These are phyloP conservation scores for Mortierella claussenii DNA, from an alignment of 192 early-diverging fungal genomes.

Conservation along the genomic window DNA sequence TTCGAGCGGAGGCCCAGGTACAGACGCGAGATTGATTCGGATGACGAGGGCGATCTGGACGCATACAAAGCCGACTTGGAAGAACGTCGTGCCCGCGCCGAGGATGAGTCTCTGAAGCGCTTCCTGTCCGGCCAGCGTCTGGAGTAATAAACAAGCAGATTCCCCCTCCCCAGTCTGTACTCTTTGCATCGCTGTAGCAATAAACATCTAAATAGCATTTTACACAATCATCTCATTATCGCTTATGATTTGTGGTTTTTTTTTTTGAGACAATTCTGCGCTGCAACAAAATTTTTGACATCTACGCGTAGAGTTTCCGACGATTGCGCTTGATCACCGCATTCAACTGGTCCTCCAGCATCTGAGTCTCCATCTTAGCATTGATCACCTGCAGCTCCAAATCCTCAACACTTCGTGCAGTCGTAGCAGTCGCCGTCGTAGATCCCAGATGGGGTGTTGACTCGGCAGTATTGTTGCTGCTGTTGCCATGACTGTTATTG, in stretches of 20 bases:
- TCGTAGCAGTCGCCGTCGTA: background rate
- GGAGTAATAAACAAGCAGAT: conserved; percentile 16
- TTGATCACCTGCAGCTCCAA: conserved; percentile 47
- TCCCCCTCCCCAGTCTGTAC: too few relatives aligned
- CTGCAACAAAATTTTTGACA: background rate
- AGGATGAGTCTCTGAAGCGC: conserved; percentile 47
- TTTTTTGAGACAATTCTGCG: background rate
- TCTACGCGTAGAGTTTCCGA: conserved; percentile 37
- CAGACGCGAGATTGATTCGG: conserved; percentile 36
- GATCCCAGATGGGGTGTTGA: conserved; percentile 11
- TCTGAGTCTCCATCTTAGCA: conserved; percentile 52
- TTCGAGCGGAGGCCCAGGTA: conserved; percentile 20
- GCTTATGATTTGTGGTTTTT: too few relatives aligned
- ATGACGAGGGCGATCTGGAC: conserved; percentile 31
- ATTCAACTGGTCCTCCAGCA: conserved; percentile 47
- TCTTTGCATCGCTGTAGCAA: too few relatives aligned
- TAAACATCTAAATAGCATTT: too few relatives aligned
- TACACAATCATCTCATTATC: too few relatives aligned
- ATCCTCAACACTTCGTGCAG: conserved; percentile 34
- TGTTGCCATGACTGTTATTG: conserved; percentile 10
- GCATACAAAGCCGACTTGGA: conserved; percentile 51
- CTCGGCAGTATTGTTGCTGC: conserved; percentile 10
- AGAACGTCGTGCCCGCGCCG: conserved; percentile 15
- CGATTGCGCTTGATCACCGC: conserved; percentile 48
- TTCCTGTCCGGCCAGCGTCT: conserved; percentile 33